Percentiles rank a stretch among this genome's conserved stretches.
Conservation (phyloP, 2,329 filamentous ascomycete genomes). For the Emmonsia crescens region DNA sequence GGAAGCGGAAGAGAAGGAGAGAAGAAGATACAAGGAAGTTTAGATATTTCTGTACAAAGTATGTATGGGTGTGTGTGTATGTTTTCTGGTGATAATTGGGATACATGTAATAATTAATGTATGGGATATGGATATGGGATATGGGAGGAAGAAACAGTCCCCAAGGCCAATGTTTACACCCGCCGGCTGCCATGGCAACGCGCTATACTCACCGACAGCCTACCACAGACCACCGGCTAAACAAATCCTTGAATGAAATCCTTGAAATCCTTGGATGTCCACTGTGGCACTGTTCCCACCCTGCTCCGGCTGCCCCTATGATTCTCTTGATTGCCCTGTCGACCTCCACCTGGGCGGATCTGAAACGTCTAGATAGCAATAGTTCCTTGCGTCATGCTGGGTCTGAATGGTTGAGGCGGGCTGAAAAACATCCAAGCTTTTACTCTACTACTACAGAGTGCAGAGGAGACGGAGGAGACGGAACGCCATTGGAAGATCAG, state of each 20-base stretch:
- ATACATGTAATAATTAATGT: background rate
- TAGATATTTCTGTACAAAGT: background rate
- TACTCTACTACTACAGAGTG: too few relatives aligned
- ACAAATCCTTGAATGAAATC: background rate
- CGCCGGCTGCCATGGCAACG: conserved; percentile 29
- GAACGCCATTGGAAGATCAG: background rate
- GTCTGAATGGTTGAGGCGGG: background rate
- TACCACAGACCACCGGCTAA: background rate
- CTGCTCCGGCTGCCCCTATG: background rate
- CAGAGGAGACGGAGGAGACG: too few relatives aligned
- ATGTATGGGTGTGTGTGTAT: background rate
- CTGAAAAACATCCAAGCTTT: background rate
- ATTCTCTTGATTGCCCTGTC: background rate
- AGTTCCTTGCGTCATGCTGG: background rate
- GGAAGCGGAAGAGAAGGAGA: background rate
- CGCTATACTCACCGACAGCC: background rate
- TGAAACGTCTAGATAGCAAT: background rate
- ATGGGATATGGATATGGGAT: too few relatives aligned
- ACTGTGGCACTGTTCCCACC: background rate
- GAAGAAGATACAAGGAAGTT: too few relatives aligned
- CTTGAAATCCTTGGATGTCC: background rate
- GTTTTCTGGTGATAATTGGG: background rate
- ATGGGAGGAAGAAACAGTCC: conserved; percentile 10
- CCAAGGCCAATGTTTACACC: conserved; percentile 23
- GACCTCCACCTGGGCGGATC: background rate